Conservation (phyloP, 768 basidiomycete species). For the Daedalea quercina region DNA sequence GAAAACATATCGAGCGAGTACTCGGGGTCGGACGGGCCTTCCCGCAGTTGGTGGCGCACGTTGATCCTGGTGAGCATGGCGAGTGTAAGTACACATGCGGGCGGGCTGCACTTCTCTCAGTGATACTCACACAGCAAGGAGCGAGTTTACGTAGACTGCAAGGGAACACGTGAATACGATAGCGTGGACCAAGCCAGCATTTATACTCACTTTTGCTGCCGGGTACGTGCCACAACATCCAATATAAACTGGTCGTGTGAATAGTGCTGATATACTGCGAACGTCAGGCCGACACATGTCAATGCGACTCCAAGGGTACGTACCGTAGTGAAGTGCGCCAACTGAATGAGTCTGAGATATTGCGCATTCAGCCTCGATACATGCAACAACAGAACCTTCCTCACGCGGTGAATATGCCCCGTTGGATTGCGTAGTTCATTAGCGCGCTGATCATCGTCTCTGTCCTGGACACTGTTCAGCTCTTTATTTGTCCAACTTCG, state of each 20-base stretch:
- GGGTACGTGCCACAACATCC: conserved; percentile 2
- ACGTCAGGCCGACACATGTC: background rate
- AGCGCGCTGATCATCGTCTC: background rate
- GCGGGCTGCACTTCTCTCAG: no score
- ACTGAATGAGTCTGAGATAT: background rate
- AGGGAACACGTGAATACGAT: background rate
- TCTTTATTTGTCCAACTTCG: background rate
- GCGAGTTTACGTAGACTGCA: conserved; percentile 2
- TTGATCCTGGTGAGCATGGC: background rate
- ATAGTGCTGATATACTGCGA: background rate
- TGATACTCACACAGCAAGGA: conserved; percentile 4
- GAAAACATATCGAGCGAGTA: background rate
- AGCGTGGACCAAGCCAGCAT: background rate
- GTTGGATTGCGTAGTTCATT: background rate
- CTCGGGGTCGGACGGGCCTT: background rate
- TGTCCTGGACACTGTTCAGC: background rate
- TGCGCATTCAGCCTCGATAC: background rate
- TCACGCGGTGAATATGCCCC: conserved; percentile 1
- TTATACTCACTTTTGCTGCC: background rate
- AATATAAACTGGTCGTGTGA: background rate
- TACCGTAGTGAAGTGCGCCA: conserved; percentile 1
- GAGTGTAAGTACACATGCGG: background rate
- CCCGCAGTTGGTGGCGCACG: background rate
- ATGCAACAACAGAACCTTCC: background rate
- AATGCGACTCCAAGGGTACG: background rate